These are phyloP conservation scores for Monosporascus sp. DNA, from an alignment of 2,329 filamentous ascomycete species.

Conservation along the genomic window DNA sequence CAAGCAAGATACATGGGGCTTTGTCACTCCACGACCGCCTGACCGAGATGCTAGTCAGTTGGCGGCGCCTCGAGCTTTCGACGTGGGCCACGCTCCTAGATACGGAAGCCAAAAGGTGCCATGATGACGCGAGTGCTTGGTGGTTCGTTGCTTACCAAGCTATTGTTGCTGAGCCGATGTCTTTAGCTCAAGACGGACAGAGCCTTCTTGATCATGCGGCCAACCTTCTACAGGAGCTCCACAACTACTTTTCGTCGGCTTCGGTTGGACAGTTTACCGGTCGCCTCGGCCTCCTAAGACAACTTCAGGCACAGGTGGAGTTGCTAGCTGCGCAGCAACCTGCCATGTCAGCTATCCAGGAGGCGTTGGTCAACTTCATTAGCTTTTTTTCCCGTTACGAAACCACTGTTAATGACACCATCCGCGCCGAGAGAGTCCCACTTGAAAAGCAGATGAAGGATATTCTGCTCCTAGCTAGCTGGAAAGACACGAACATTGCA, in stretches of 20 bases:
- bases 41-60: conserved; percentile 75
- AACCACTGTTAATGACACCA: conserved; percentile 55
- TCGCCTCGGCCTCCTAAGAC: conserved; percentile 64
- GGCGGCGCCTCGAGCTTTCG: conserved; percentile 84
- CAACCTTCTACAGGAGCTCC: conserved; percentile 68
- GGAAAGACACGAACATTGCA: conserved; percentile 96
- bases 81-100: conserved; percentile 90
- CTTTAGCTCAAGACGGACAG: conserved; percentile 52
- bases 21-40: conserved; percentile 67
- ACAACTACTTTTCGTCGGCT: conserved; percentile 72
- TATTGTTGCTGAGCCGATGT: conserved; percentile 69
- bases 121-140: conserved; percentile 79
- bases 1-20: conserved; percentile 72
- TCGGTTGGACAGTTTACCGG: conserved; percentile 75
- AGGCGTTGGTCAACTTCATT: conserved; percentile 71
- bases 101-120: conserved; percentile 70
- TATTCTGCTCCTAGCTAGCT: conserved; percentile 87
- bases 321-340: conserved; percentile 56
- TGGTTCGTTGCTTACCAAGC: conserved; percentile 96
- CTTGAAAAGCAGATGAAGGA: conserved; percentile 94
- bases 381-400: conserved; percentile 69
- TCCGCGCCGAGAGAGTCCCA: conserved; percentile 61
- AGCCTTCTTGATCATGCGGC: conserved; percentile 59
- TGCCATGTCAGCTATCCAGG: conserved; percentile 50
- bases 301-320: conserved; percentile 59